Conservation (phyloP, 2,329 filamentous ascomycete genomes). For the Ophiosphaerella narmari region DNA sequence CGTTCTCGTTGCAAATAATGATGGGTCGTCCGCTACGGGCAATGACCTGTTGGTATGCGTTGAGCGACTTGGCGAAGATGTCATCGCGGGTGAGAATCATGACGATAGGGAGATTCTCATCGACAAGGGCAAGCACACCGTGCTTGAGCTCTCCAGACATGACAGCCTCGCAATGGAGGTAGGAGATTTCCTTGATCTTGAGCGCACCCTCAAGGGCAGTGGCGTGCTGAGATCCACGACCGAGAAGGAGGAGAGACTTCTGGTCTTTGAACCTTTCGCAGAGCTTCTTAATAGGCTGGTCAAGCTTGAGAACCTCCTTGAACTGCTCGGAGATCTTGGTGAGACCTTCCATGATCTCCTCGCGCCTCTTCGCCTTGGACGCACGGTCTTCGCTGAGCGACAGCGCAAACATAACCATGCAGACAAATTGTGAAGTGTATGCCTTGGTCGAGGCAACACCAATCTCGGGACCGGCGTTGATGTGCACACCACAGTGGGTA, state of each 20-base stretch:
- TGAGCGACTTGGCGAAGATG: slow-evolving; percentile 98
- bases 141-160: slow-evolving; percentile 99
- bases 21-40: slow-evolving; percentile 95
- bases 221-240: slow-evolving; percentile 94
- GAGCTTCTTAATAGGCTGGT: slow-evolving; percentile 91
- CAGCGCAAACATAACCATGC: slow-evolving; percentile 99
- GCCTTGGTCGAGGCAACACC: slow-evolving; percentile 99
- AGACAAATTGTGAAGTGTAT: slow-evolving; percentile 98
- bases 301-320: slow-evolving; percentile 86
- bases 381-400: slow-evolving; percentile 95
- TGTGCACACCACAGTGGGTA: slow-evolving; percentile 99
- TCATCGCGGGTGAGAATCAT: slow-evolving; percentile 98
- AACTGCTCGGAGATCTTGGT: slow-evolving; percentile 88
- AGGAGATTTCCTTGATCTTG: slow-evolving; percentile 99
- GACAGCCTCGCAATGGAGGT: slow-evolving; percentile 98
- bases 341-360: slow-evolving; percentile 96
- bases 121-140: slow-evolving; percentile 93
- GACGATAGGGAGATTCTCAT: slow-evolving; percentile 98
- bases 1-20: slow-evolving; percentile 92
- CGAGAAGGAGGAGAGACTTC: slow-evolving; percentile 91
- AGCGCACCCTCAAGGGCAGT: slow-evolving; percentile 95
- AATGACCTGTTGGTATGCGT: slow-evolving; percentile 99
- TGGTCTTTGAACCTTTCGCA: slow-evolving; percentile 96
- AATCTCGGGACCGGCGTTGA: slow-evolving; percentile 98
- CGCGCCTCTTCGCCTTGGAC: slow-evolving; percentile 86